phyloP scores from a whole-genome alignment of 768 basidiomycete genomes.

The Boletales sp. region DNA sequence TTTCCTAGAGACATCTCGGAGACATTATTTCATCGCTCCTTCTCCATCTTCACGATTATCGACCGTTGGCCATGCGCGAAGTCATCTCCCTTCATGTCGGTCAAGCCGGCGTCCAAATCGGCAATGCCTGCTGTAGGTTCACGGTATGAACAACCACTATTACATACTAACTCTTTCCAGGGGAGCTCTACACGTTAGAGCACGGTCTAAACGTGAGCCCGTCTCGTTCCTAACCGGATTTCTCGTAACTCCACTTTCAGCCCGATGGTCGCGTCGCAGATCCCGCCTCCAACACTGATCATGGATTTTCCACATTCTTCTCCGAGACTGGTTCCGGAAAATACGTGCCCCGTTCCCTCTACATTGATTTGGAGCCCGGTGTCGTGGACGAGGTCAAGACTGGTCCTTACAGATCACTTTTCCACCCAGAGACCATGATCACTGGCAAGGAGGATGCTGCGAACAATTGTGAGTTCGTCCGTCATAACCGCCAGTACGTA shows the following conservation, averaged over 20 bases:
- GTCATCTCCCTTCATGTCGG: constrained; percentile 96
- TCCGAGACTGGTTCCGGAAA: constrained; percentile 92
- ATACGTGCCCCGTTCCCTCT: constrained; percentile 94
- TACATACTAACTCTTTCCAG: constrained; percentile 36
- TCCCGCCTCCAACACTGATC: constrained; percentile 54
- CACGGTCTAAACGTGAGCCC: constrained; percentile 87
- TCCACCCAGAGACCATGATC: constrained; percentile 97
- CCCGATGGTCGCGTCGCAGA: constrained; percentile 85
- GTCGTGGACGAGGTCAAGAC: constrained; percentile 94
- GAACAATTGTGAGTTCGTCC: constrained; percentile 82
- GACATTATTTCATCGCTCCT: constrained; percentile 5
- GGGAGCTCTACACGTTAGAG: constrained; percentile 98
- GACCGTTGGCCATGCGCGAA: constrained; percentile 62
- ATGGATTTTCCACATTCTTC: constrained; percentile 98
- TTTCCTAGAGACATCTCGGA: constrained; percentile 6
- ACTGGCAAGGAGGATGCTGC: constrained; percentile 99
- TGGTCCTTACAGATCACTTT: constrained; percentile 88
- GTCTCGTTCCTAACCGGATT: constrained; percentile 1
- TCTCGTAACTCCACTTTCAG: constrained; percentile 39
- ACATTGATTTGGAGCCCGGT: constrained; percentile 93
- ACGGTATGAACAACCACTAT: constrained; percentile 3
- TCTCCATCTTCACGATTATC: constrained; percentile 12
- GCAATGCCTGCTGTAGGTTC: constrained; percentile 91
- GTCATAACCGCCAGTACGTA: not conserved
- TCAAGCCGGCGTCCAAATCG: constrained; percentile 93